Percentiles rank a stretch among this genome's conserved stretches.
Conservation (phyloP, 1,284 basidiomycete species). For the Rhizopogon parksii region DNA sequence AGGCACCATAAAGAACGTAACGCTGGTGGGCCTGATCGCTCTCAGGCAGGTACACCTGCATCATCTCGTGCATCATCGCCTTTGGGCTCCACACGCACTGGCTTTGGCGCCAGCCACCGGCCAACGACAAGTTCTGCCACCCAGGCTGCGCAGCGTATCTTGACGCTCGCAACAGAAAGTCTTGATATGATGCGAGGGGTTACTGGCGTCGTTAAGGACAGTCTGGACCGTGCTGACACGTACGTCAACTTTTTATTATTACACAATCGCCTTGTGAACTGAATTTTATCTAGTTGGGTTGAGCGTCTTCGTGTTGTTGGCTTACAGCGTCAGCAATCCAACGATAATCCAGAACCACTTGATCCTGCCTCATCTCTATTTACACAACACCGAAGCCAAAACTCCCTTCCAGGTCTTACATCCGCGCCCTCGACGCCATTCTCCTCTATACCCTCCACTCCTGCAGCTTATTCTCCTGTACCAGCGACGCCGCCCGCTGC, state of each 20-base stretch:
- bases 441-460: constrained; percentile 25
- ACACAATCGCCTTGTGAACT: constrained; percentile 1
- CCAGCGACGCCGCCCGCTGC: constrained; percentile 11
- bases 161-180: constrained; percentile 84
- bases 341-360: constrained; percentile 10
- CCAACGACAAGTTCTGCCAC: constrained; percentile 52
- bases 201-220: constrained; percentile 81
- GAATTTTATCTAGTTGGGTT: constrained; percentile 55
- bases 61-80: constrained; percentile 28
- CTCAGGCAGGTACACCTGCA: constrained; percentile 21
- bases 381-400: constrained; percentile 6
- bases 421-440: constrained; percentile 28
- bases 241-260: constrained; percentile 37
- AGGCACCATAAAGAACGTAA: constrained; percentile 25
- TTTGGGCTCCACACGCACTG: constrained; percentile 19
- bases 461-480: constrained; percentile 18
- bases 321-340: constrained; percentile 46
- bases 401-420: constrained; percentile 23
- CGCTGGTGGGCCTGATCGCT: constrained; percentile 27
- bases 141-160: constrained; percentile 72
- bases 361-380: constrained; percentile 5
- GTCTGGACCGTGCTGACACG: constrained; percentile 81
- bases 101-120: constrained; percentile 19
- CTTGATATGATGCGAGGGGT: constrained; percentile 88
- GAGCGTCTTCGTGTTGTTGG: constrained; percentile 71